These are phyloP conservation scores for Diophrys appendiculata DNA, from an alignment of 73 alveolate species.

Conservation along the genomic window DNA sequence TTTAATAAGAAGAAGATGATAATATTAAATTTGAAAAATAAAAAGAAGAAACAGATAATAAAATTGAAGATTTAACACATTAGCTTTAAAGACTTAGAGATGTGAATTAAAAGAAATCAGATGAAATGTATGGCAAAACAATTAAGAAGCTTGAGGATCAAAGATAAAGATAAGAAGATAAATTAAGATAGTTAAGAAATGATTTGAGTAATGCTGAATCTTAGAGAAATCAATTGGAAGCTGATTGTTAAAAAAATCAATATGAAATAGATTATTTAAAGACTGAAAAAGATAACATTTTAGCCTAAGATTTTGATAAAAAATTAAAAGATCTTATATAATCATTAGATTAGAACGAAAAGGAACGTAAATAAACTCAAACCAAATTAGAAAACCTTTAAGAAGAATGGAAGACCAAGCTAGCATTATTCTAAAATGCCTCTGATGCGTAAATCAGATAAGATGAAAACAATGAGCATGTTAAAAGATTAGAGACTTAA, in stretches of 20 bases:
- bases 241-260: background rate
- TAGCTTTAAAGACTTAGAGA: background rate
- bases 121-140: background rate
- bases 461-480: conserved; percentile 3
- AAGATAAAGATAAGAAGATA: background rate
- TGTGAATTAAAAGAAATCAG: background rate
- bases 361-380: conserved; percentile 14
- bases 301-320: background rate
- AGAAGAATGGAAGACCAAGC: conserved; percentile 31
- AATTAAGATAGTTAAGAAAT: background rate
- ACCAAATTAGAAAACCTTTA: conserved; percentile 13
- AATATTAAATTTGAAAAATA: background rate
- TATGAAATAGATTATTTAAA: background rate
- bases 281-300: background rate
- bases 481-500: conserved; percentile 14
- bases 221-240: background rate
- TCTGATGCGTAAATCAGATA: conserved; percentile 10
- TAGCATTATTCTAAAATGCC: conserved; percentile 8
- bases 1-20: background rate
- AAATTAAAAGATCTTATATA: background rate
- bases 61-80: background rate
- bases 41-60: background rate
- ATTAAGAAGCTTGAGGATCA: background rate
- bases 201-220: background rate
- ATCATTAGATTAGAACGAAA: background rate